Base-by-base conservation (phyloP, 192 early-diverging fungal genomes). In the Thamnidium elegans region DNA sequence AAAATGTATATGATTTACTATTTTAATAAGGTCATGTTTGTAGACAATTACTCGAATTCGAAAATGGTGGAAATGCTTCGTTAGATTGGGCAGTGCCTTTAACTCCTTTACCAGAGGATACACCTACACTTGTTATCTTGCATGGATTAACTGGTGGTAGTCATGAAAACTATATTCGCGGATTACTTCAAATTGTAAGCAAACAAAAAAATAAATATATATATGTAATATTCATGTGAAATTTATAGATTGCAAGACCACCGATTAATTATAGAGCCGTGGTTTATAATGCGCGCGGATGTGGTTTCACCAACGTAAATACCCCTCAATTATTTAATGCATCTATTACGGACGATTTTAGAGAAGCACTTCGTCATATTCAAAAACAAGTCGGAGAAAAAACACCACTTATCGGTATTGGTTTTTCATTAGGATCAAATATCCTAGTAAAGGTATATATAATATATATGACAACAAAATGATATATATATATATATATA, bases 61-160 rank as follows among this genome's bases (percentile, higher is more conserved):
- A 84, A 13, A 94, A 98, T 72, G 94, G 94, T 15, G 96, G 96
- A 50, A 84, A 87, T 34, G 76, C 94, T 50, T 82, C 93, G 1
- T 68, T 96, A 30, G 96, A 98, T 76, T 98, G 94, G 94, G 78
- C 86, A 19, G 70, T 80, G 7, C 66, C 81, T 32, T 66, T 52
- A 15, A 70, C 77, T 32, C 81, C 84, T 66, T 84, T 89, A 44
- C 71, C 78, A 2, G 81, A 83, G 55, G 73, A 77, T 61, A 87
- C 85, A 13, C 92, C 94, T 0, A 91, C 88, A 31, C 71, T 96
- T 42, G 79, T 98, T 5, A 79, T 94, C 45, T 77, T 91, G 13
- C 96, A 96, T 71, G 94, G 96, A 26, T 72, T 98, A 63, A 95
- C 94, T 6, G 96, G 96, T 50, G 93, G 93, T 34, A 92, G 89